Evolutionary conservation across 176 grass and related monocot species (phyloP).

Genomic region (Oryza officinalis): DNA sequence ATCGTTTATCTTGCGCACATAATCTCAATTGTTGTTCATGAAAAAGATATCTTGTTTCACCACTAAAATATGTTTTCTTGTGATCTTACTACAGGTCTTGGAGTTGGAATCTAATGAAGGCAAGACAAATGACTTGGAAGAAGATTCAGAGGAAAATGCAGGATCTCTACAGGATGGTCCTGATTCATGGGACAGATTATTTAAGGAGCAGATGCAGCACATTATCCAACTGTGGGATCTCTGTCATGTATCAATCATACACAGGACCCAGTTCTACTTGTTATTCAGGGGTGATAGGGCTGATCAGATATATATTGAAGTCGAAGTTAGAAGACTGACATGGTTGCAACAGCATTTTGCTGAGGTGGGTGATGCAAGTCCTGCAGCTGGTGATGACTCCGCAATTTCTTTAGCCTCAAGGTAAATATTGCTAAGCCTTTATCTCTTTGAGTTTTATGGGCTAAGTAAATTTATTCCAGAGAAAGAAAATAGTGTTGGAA

Average conservation of each 20-base stretch:
- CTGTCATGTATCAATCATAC: slow-evolving; percentile 90
- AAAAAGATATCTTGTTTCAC: background rate
- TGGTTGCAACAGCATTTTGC: slow-evolving; percentile 92
- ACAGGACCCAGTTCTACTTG: slow-evolving; percentile 89
- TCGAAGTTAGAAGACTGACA: slow-evolving; percentile 70
- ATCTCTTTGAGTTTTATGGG: background rate
- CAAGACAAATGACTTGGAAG: slow-evolving; percentile 47
- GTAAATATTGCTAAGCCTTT: slow-evolving; percentile 33
- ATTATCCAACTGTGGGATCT: slow-evolving; percentile 87
- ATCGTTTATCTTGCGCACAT: background rate
- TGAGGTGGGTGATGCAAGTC: slow-evolving; percentile 74
- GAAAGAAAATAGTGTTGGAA: background rate
- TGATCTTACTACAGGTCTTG: slow-evolving; percentile 59
- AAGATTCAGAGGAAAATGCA: slow-evolving; percentile 37
- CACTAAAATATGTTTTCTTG: slow-evolving; percentile 27
- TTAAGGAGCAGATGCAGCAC: slow-evolving; percentile 82
- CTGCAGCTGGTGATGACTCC: slow-evolving; percentile 63
- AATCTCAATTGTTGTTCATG: background rate
- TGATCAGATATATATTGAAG: slow-evolving; percentile 97
- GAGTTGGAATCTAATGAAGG: slow-evolving; percentile 85
- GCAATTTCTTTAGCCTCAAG: slow-evolving; percentile 66
- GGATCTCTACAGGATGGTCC: slow-evolving; percentile 48
- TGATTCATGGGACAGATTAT: slow-evolving; percentile 67
- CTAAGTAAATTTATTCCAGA: background rate
- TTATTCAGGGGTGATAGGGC: slow-evolving; percentile 83